Base-by-base conservation (phyloP, 2,329 filamentous ascomycete genomes). In the Trichoderma breve region DNA sequence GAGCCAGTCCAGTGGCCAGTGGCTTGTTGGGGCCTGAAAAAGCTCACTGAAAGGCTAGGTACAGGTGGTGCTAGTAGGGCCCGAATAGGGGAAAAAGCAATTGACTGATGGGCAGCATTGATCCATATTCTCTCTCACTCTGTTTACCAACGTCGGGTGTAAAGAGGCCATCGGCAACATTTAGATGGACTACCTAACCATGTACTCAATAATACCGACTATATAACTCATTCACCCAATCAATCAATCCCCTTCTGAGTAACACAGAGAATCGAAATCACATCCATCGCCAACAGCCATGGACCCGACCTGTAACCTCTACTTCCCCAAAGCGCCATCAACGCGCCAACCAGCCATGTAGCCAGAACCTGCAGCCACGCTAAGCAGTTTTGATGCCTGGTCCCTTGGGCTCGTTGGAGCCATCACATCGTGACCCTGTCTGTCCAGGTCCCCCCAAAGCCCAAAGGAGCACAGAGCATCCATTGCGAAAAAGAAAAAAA, bases 281-380 rank as follows among this genome's bases (percentile, higher is more conserved):
- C 24, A 24, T 24, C 5, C 15, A 24, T 24, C 21, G 9, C 12
- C 12, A 9, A 6, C 21, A 6, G 47, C 47, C n/a, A 21, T n/a
- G 2, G n/a, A 8, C 43, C 15, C 15, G 8, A 21, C n/a, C 8
- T 21, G 47, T 51, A 51, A 3, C 47, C 47, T 51, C n/a, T 51
- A 51, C 47, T 24, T 53, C 5, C 1, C 21, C 21, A 24, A 15
- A 8, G 0, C n/a, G 1, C 21, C 60, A 63, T 18, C 32, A 6
- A 34, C 18, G 28, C 32, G n/a, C 57, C 57, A 60, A 34, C 11
- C 24, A 14, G 26, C 57, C 28, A 28, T 30, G 55, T 28, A 39
- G 64, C 64, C 24, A 67, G 64, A 57, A 67, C 51, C 24, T 21
- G 34, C 64, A 67, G 34, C 24, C 64, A 43, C 64, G 64, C 64